Conservation (phyloP, 371 early-diverging fungal species). For the Zychaea mexicana region DNA sequence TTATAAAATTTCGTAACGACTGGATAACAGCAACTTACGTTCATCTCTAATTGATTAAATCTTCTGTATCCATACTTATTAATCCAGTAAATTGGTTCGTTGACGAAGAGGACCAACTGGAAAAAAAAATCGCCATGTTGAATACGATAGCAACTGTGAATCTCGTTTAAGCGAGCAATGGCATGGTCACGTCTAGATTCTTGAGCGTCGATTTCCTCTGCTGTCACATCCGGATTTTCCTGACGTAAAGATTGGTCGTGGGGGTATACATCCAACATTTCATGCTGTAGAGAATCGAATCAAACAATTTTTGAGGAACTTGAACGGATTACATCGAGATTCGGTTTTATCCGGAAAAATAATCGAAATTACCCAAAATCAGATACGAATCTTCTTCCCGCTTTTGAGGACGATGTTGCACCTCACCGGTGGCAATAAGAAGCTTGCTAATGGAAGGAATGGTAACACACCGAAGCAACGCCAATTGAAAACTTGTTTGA, state of each 20-base stretch:
- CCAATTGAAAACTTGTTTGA: conserved; percentile 37
- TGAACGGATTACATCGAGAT: too few relatives aligned
- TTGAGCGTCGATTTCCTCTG: neutral
- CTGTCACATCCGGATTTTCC: neutral
- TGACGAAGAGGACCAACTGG: conserved; percentile 41
- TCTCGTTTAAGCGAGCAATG: conserved; percentile 43
- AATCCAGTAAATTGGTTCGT: conserved; percentile 42
- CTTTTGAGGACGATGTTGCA: conserved; percentile 28
- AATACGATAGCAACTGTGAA: conserved; percentile 54
- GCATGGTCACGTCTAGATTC: neutral
- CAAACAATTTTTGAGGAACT: too few relatives aligned
- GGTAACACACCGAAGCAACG: conserved; percentile 48
- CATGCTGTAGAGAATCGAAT: neutral
- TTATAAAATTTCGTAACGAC: too few relatives aligned
- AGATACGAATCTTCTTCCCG: conserved; percentile 54
- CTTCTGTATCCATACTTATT: conserved; percentile 48
- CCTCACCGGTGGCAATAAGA: conserved; percentile 46
- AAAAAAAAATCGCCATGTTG: conserved; percentile 51
- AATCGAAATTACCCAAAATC: conserved; percentile 16
- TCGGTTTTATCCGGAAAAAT: too few relatives aligned
- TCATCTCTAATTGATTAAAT: conserved; percentile 40
- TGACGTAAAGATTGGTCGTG: neutral
- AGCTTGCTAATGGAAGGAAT: conserved; percentile 55
- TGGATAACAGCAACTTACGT: too few relatives aligned
- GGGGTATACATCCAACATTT: conserved; percentile 7